Evolutionary conservation across 148 eudicot species (phyloP), one percentile per base, ranked within the genome.

Genomic region (Camellia granthamiana): DNA sequence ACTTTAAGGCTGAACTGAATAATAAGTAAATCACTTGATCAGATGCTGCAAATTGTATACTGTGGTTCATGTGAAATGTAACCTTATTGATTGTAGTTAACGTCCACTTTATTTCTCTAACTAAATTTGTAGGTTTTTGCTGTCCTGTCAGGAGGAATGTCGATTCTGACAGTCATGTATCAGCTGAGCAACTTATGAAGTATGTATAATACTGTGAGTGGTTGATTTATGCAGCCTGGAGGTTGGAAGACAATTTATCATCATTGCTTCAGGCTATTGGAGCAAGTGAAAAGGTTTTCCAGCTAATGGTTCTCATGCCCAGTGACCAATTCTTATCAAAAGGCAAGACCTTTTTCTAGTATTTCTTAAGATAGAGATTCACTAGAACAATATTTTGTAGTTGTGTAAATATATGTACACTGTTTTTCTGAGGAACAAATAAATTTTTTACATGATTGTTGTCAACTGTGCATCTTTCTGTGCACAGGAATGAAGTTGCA

Each of bases 191-290:
- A 77, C 85, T 89, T 46, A 79, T 85, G 71, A 89, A 87, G 81
- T 89, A 89, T 67, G 86, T 89, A 51, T 83, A 87, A 69, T 89
- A 89, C 81, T 89, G 91, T 42, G 91, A 89, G 78, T 89, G 91
- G 91, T 81, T 89, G 81, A 87, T 89, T 54, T 87, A 85, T 80
- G 91, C 91, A 43, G 87, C 91, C 56, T 89, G 90, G 88, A 85
- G 91, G 75, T 60, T 87, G 71, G 83, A 79, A 77, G 86, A 87
- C 79, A 87, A 80, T 75, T 67, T 81, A 30, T 78, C 86, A 58
- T 89, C 91, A 51, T 65, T 89, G 69, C 63, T 85, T 51, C 91
- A 87, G 68, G 84, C 85, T 78, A 70, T 87, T 78, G 91, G 91
- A 64, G 89, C 91, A 46, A 85, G 88, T 82, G 90, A 89, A 81